Base-by-base conservation (phyloP, 352 stramenopile genomes). In the Phytophthora colocasiae region DNA sequence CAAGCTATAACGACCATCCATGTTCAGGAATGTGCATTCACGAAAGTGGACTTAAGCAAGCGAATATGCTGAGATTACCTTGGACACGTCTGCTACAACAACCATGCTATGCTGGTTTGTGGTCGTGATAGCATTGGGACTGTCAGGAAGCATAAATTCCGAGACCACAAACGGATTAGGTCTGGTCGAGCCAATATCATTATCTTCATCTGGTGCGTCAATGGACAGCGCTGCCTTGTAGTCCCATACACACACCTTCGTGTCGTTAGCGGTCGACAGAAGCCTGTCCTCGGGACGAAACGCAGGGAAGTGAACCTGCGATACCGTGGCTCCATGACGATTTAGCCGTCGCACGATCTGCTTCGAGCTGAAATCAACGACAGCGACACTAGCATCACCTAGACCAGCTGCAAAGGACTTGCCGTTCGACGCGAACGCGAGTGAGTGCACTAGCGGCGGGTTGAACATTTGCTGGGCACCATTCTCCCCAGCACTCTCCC, bases 381-480 rank as follows among this genome's bases (percentile, higher is more conserved):
- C 63, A 10, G 78, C 83, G 46, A 93, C 71, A 22, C 71, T 83
- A 15, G 71, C 78, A 63, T 93, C 85, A 36, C 85, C 85, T 1
- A 93, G 69, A 15, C 76, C 85, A n/a, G 81, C 81, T 3, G 72
- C 85, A 36, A 92, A 77, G 10, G 78, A 87, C 62, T 83, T 86
- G 9, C 85, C 85, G 34, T 88, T 86, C 7, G 80, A 40, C 19
- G 81, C 77, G 40, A 92, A 93, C 27, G 73, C 80, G 36, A 93
- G 49, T 24, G 80, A 73, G 56, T 93, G 77, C 53, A 93, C 83
- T 17, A 93, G 75, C 29, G 85, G 85, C 15, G 85, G 85, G 53
- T 93, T 93, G 53, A 89, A 90, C 59, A 92, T 77, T 69, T 90
- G 85, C 32, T 77, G 87, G 32, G 48, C 65, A n/a, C 71, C 48